A percentile compares a stretch with the other conserved stretches of the same genome.
These are phyloP conservation scores for Davidsoniella neocaledoniae DNA, from an alignment of 2,329 filamentous ascomycete genomes.

Conservation along the genomic window DNA sequence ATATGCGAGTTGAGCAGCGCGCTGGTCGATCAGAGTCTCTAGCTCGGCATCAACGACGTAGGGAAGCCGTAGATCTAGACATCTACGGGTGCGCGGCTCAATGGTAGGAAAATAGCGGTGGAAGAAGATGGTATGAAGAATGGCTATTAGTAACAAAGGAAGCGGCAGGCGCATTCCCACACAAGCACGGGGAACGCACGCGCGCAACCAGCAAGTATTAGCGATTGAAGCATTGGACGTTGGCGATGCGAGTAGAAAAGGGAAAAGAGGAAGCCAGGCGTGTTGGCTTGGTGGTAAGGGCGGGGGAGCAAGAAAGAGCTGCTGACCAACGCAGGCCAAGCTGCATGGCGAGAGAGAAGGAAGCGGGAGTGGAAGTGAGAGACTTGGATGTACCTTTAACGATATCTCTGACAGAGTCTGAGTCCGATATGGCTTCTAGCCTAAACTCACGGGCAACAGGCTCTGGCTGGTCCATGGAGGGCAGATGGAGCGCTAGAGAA, in stretches of 20 bases:
- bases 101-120: constrained; percentile 90
- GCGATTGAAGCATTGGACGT: constrained; percentile 4
- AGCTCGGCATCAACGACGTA: constrained; percentile 81
- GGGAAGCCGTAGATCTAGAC: constrained; percentile 79
- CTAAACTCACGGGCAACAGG: constrained; percentile 48
- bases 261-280: too few relatives aligned
- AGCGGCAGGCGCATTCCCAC: neutral
- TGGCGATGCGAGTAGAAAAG: constrained; percentile 9
- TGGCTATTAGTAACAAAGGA: constrained; percentile 35
- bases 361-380: neutral
- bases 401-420: constrained; percentile 75
- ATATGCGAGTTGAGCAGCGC: constrained; percentile 47
- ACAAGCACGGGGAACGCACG: too few relatives aligned
- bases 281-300: neutral
- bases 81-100: constrained; percentile 65
- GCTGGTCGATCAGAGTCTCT: constrained; percentile 83
- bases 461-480: constrained; percentile 36
- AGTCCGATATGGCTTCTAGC: constrained; percentile 85
- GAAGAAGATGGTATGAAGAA: constrained; percentile 97
- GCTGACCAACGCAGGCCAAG: constrained; percentile 8
- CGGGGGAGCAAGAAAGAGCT: constrained; percentile 3
- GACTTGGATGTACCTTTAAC: constrained; percentile 53
- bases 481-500: neutral
- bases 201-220: too few relatives aligned
- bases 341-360: constrained; percentile 3